Conservation (phyloP, 768 basidiomycete species). For the Russula brevipes region DNA sequence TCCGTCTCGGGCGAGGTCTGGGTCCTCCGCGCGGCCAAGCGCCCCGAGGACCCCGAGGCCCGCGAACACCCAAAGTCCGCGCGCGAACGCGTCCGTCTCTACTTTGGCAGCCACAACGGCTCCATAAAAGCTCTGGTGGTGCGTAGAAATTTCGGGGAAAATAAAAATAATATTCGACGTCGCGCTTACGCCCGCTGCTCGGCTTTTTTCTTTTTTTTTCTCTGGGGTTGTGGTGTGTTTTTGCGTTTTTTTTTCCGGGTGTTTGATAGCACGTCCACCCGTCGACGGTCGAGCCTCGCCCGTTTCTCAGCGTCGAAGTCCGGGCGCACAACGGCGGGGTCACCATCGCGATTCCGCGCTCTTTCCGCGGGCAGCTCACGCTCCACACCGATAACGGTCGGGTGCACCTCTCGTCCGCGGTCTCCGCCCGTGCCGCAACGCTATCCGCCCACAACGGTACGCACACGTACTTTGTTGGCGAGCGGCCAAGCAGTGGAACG, state of each 20-base stretch:
- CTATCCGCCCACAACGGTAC: slow-evolving; percentile 14
- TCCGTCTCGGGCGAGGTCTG: slow-evolving; percentile 10
- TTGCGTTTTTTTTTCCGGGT: not conserved
- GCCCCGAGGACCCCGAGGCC: not conserved
- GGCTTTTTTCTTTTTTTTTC: not conserved
- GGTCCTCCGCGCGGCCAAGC: slow-evolving; percentile 2
- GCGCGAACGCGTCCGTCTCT: slow-evolving; percentile 1
- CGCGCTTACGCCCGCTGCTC: not conserved
- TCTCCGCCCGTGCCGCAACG: slow-evolving; percentile 1
- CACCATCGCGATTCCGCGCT: slow-evolving; percentile 16
- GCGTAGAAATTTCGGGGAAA: not conserved
- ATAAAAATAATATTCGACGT: no score
- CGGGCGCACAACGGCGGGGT: slow-evolving; percentile 7
- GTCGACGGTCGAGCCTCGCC: slow-evolving; percentile 11
- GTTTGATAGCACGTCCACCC: slow-evolving; percentile 14
- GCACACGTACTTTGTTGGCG: slow-evolving; percentile 19
- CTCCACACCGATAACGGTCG: slow-evolving; percentile 16
- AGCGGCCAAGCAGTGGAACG: slow-evolving; percentile 11
- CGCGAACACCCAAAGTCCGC: not conserved
- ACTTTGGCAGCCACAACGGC: slow-evolving; percentile 9
- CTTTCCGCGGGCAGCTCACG: slow-evolving; percentile 21
- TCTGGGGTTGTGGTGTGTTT: not conserved
- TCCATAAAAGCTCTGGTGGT: slow-evolving; percentile 13
- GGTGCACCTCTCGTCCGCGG: slow-evolving; percentile 10
- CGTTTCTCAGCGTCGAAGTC: slow-evolving; percentile 18